phyloP scores from a whole-genome alignment of 495 filamentous ascomycete species.

The Endocarpon pusillum region DNA sequence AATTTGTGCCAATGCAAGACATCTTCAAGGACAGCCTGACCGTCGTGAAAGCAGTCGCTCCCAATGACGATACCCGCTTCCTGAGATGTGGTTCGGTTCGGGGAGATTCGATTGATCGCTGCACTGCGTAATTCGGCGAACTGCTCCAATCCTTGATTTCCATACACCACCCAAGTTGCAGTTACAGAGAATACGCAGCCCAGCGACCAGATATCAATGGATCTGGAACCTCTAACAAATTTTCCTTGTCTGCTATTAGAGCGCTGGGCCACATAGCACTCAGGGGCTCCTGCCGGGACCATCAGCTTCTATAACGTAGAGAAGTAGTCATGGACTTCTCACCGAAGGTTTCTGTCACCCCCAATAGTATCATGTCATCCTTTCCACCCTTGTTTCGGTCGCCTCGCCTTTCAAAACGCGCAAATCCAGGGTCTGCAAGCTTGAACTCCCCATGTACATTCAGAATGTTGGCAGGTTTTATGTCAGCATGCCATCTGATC shows the following conservation, averaged over 20 bases:
- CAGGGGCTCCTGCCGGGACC: background rate
- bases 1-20: constrained; percentile 5
- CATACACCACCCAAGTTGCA: constrained; percentile 24
- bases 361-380: no score
- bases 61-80: background rate
- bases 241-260: no score
- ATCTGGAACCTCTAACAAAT: constrained; percentile 14
- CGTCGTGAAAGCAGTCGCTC: constrained; percentile 15
- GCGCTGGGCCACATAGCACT: constrained; percentile 5
- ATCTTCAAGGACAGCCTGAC: constrained; percentile 3
- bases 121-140: constrained; percentile 12
- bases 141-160: constrained; percentile 12
- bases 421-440: constrained; percentile 24
- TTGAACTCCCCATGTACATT: constrained; percentile 20
- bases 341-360: no score
- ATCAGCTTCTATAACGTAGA: no score
- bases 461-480: constrained; percentile 28
- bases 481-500: constrained; percentile 23
- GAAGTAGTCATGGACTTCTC: no score
- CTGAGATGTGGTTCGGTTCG: background rate
- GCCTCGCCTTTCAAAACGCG: constrained; percentile 18
- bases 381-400: no score
- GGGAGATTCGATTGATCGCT: constrained; percentile 2
- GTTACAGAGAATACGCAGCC: constrained; percentile 25
- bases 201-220: constrained; percentile 25